phyloP scores from a whole-genome alignment of 495 filamentous ascomycete species.

The Trichoderma asperelloides region DNA sequence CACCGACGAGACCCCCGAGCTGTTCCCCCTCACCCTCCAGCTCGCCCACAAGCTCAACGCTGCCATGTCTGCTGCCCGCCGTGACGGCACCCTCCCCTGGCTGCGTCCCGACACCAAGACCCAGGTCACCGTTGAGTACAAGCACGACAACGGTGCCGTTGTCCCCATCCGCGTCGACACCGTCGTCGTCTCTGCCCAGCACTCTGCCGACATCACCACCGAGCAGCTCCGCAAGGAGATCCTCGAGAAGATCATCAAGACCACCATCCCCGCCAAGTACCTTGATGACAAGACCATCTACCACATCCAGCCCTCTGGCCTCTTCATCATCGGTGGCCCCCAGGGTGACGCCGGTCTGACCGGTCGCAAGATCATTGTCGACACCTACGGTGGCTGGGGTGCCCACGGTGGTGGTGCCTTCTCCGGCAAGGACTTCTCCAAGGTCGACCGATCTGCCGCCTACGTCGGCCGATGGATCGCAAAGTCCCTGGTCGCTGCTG shows the following conservation, averaged over 20 bases:
- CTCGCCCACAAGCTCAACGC: constrained; percentile 93
- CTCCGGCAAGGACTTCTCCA: constrained; percentile 99
- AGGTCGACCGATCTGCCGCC: constrained; percentile 96
- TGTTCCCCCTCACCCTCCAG: constrained; percentile 85
- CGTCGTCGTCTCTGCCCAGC: constrained; percentile 92
- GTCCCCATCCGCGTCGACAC: constrained; percentile 90
- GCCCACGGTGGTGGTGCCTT: constrained; percentile 99
- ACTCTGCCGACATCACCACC: constrained; percentile 80
- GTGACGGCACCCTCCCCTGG: constrained; percentile 84
- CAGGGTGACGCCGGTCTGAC: constrained; percentile 99
- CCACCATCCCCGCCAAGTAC: constrained; percentile 83
- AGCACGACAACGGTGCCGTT: constrained; percentile 89
- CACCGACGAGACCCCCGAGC: constrained; percentile 96
- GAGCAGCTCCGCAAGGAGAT: constrained; percentile 91
- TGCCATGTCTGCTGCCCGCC: constrained; percentile 80
- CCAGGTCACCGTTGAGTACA: constrained; percentile 97
- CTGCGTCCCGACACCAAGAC: constrained; percentile 98
- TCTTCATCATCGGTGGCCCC: constrained; percentile 97
- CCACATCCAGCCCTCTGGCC: constrained; percentile 96
- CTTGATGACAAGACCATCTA: constrained; percentile 89
- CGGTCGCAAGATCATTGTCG: constrained; percentile 99
- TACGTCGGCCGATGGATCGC: constrained; percentile 98
- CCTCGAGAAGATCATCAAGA: constrained; percentile 93
- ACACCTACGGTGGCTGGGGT: constrained; percentile 99
- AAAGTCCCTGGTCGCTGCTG: constrained; percentile 88